Base-by-base conservation (phyloP, 2,329 filamentous ascomycete species). In the Apiospora marii region DNA sequence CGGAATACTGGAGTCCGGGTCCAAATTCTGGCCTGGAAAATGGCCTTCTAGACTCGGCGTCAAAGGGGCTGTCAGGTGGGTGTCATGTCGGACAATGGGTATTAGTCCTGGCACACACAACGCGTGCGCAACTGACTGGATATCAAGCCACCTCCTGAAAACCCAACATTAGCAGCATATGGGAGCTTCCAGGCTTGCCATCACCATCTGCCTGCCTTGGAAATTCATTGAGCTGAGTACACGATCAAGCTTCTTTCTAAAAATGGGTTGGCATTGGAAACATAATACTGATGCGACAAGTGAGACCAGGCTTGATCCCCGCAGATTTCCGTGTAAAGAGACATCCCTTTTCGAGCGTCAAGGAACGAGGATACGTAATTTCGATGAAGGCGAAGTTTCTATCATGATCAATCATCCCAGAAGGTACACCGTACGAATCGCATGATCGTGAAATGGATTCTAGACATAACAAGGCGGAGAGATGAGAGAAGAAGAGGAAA, bases 1-100 rank as follows among this genome's bases (percentile, higher is more conserved):
- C 58, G 58, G 58, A 64, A 64, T 64, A 41, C 58, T 64, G 58
- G 58, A 41, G 58, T 64, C 58, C 58, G 58, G 34, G 19, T 64
- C 58, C 58, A 64, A 41, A 14, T 34, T n/a, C 53, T 53, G 51
- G 6, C 16, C 30, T 37, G 46, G 46, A 49, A 49, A 49, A 49
- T 49, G 46, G 6, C 34, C 34, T 64, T 41, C 22, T 13, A 41
- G 19, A 8, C 34, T 19, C 30, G 30, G 27, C 27, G 22, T 22
- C 16, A 22, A 61, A 41, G 22, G 58, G 34, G 58, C 14, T 14
- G 58, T n/a, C 58, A 41, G 58, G 58, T 64, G 58, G 58, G n/a
- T 64, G 34, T 14, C 30, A 41, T 41, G 37, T 41, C 37, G 37
- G 16, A n/a, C 34, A 19, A 41, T 41, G 30, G 58, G 34, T 41